A percentile compares a stretch with the other conserved stretches of the same genome.
Evolutionary conservation across 225 moss, liverwort and hornwort genomes (phyloP).

Genomic region (Sphagnum contortum): DNA sequence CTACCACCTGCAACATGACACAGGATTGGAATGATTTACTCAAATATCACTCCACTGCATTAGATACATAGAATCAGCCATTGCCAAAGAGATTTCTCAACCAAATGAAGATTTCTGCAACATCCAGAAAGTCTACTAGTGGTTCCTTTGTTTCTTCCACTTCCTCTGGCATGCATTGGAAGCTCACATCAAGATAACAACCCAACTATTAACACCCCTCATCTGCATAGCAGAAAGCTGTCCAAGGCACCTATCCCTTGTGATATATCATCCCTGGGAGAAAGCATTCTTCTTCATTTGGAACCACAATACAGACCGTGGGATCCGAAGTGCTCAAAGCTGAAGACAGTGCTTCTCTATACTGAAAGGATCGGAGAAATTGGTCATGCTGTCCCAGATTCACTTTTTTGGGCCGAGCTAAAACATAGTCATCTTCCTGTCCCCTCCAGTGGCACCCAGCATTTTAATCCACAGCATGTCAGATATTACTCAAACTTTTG

Average conservation of each 20-base stretch:
- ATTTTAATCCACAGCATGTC: background rate
- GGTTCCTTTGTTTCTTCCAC: no score
- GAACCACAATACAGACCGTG: conserved; percentile 13
- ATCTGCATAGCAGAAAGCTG: background rate
- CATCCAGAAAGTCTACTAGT: no score
- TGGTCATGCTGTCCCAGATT: conserved; percentile 50
- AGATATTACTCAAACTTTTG: background rate
- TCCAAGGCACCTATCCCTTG: background rate
- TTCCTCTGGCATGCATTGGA: no score
- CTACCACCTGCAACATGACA: conserved; percentile 28
- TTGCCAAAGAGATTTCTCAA: no score
- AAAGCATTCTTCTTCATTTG: background rate
- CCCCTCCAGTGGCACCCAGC: background rate
- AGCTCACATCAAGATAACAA: no score
- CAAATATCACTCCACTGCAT: background rate
- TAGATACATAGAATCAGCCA: no score
- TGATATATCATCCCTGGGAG: background rate
- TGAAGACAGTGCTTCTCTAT: conserved; percentile 69
- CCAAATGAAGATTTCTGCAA: no score
- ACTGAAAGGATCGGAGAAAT: conserved; percentile 66
- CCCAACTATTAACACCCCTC: no score
- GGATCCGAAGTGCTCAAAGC: conserved; percentile 49
- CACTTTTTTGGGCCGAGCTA: conserved; percentile 24
- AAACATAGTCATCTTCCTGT: conserved; percentile 64
- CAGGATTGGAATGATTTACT: no score